Conservation (phyloP, 345 rosid species). For the Eucalyptus fibrosa region DNA sequence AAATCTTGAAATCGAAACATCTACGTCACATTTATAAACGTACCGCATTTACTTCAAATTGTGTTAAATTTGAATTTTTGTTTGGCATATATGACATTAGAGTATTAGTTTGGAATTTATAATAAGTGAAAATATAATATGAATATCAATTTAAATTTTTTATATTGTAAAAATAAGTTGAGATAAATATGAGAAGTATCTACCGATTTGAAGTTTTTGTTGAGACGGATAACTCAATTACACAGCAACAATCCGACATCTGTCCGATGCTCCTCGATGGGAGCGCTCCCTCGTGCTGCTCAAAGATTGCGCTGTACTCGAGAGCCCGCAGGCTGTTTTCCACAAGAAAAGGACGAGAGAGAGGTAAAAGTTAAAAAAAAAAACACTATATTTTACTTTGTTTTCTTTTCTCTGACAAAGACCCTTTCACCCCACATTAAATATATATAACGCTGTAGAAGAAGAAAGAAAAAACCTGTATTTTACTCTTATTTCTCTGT, state of each 20-base stretch:
- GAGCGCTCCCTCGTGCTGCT: neutral
- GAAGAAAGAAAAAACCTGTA: too few species aligned
- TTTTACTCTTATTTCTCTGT: neutral
- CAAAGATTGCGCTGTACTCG: neutral
- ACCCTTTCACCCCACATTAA: neutral
- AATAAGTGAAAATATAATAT: too few species aligned
- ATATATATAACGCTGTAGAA: too few species aligned
- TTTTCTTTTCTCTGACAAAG: neutral
- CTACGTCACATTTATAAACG: accelerated
- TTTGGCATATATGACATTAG: neutral
- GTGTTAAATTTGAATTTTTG: too few species aligned
- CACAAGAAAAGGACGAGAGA: neutral
- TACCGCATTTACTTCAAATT: neutral
- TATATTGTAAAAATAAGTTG: too few species aligned
- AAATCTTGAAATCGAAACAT: neutral
- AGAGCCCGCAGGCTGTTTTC: neutral
- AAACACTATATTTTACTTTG: neutral
- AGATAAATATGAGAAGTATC: neutral
- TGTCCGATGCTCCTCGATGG: neutral
- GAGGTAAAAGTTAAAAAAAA: too few species aligned
- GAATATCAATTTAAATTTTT: too few species aligned
- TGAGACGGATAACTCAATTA: too few species aligned
- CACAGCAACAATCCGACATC: neutral
- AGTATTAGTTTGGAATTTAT: neutral
- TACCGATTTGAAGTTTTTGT: too few species aligned